Conservation (phyloP, 2,329 filamentous ascomycete genomes). For the Cryphonectria japonica region DNA sequence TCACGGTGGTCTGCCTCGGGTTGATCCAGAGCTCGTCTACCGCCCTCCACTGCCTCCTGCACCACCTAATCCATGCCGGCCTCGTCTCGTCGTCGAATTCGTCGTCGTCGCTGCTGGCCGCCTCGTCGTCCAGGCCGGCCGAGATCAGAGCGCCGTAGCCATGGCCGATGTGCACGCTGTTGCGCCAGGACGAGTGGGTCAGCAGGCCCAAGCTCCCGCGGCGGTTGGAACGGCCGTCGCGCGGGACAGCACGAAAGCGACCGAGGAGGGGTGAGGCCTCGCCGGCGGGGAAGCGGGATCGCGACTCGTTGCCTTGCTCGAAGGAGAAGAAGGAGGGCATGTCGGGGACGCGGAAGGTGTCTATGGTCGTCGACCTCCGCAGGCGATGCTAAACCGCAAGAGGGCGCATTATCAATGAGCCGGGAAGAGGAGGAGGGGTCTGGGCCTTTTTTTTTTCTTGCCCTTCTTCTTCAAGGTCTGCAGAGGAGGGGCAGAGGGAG, state of each 20-base stretch:
- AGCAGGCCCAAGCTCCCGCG: conserved; percentile 46
- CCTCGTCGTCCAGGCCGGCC: conserved; percentile 40
- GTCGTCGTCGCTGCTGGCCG: conserved; percentile 39
- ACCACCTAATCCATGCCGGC: conserved; percentile 38
- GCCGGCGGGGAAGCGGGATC: conserved; percentile 48
- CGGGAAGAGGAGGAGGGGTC: not conserved
- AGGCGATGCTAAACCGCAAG: conserved; percentile 27
- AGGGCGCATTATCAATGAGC: conserved; percentile 21
- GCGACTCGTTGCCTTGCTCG: conserved; percentile 66
- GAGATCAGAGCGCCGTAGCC: conserved; percentile 52
- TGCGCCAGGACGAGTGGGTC: conserved; percentile 44
- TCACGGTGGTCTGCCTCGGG: conserved; percentile 62
- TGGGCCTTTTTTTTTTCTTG: not conserved
- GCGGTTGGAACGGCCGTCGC: conserved; percentile 31
- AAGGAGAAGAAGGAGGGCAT: conserved; percentile 72
- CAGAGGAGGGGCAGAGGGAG: not conserved
- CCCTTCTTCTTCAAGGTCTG: not conserved
- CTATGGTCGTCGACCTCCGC: conserved; percentile 24
- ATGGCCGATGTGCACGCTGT: conserved; percentile 62
- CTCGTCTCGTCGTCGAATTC: conserved; percentile 36
- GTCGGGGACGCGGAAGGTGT: conserved; percentile 14
- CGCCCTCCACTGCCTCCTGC: conserved; percentile 40
- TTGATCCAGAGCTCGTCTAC: conserved; percentile 62
- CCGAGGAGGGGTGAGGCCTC: conserved; percentile 66
- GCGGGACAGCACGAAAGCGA: conserved; percentile 66